These are phyloP conservation scores for Proliferodiscus dingleyae DNA, from an alignment of 2,329 filamentous ascomycete genomes.

Conservation along the genomic window DNA sequence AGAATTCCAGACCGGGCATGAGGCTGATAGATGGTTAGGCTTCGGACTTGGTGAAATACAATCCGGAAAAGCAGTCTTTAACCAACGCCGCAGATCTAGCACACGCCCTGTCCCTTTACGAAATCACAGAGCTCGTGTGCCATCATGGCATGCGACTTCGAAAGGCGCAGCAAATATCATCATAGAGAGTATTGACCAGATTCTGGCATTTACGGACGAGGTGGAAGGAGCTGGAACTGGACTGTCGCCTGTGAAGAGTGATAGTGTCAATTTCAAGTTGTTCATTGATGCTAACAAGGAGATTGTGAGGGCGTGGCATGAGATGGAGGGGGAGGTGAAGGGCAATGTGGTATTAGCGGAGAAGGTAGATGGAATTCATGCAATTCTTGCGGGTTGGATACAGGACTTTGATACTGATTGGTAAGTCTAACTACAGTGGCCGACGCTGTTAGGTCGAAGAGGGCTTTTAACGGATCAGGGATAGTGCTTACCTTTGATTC, in stretches of 20 bases:
- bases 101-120: neutral
- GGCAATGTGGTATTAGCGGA: neutral
- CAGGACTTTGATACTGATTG: no score
- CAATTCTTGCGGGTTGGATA: slow-evolving; percentile 3
- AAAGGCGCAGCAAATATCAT: slow-evolving; percentile 1
- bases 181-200: neutral
- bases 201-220: neutral
- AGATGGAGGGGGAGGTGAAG: neutral
- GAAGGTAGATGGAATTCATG: slow-evolving; percentile 7
- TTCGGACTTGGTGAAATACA: neutral
- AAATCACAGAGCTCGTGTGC: neutral
- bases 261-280: neutral
- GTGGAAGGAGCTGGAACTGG: neutral
- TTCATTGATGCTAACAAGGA: slow-evolving; percentile 9
- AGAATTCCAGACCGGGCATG: no score
- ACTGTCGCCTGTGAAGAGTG: neutral
- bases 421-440: no score
- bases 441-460: no score
- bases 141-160: slow-evolving; percentile 2
- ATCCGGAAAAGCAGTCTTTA: neutral
- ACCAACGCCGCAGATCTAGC: neutral
- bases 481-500: no score
- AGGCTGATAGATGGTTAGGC: no score
- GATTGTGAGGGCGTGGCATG: slow-evolving; percentile 7
- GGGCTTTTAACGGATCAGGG: neutral